A percentile compares a stretch with the other conserved stretches of the same genome.
phyloP scores from a whole-genome alignment of 192 early-diverging fungal genomes.

The Coemansia sp. region DNA sequence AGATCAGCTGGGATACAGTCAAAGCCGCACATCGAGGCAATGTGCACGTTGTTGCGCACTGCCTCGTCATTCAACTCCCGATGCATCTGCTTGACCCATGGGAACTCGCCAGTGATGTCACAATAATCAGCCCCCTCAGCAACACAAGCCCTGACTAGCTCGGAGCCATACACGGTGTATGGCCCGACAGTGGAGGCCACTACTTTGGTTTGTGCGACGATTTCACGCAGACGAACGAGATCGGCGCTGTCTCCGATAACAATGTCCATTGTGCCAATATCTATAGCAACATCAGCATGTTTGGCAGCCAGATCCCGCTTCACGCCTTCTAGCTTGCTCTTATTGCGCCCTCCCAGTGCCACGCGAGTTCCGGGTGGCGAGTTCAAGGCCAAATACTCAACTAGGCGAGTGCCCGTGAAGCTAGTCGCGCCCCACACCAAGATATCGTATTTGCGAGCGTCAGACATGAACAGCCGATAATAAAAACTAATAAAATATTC shows the following conservation, averaged over 20 bases:
- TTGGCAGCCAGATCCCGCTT: conserved; percentile 56
- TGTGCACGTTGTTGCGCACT: conserved; percentile 59
- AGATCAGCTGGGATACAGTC: conserved; percentile 91
- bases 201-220: conserved; percentile 65
- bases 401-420: conserved; percentile 75
- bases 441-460: conserved; percentile 56
- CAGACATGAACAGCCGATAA: conserved; percentile 18
- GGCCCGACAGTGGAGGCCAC: conserved; percentile 85
- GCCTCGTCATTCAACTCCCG: conserved; percentile 69
- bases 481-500: not conserved
- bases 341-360: conserved; percentile 78
- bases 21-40: conserved; percentile 85
- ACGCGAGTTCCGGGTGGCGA: conserved; percentile 57
- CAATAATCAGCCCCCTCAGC: conserved; percentile 72
- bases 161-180: conserved; percentile 68
- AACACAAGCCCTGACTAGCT: conserved; percentile 55
- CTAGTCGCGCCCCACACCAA: conserved; percentile 79
- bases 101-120: conserved; percentile 85
- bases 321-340: conserved; percentile 64
- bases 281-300: conserved; percentile 20
- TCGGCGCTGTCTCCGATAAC: conserved; percentile 70
- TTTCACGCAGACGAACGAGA: conserved; percentile 59
- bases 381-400: conserved; percentile 62
- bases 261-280: conserved; percentile 51
- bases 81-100: conserved; percentile 65